Evolutionary conservation across 2,329 filamentous ascomycete genomes (phyloP).

Genomic region (Chrysosporium queenslandicum): DNA sequence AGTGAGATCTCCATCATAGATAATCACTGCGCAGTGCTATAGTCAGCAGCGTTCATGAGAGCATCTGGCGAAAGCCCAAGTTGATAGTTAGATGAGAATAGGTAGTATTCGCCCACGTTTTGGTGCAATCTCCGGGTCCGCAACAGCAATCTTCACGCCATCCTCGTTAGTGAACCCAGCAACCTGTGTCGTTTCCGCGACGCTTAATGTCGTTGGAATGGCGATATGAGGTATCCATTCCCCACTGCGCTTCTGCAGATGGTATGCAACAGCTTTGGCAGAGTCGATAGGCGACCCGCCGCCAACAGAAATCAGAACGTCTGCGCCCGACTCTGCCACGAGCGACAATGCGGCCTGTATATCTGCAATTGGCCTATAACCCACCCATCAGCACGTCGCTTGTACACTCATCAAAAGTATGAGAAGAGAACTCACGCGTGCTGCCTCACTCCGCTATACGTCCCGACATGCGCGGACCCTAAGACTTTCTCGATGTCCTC

Average conservation of each 20-base stretch:
- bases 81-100: too few species aligned
- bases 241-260: conserved; percentile 12
- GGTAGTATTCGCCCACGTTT: too few species aligned
- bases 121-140: conserved; percentile 20
- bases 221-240: conserved; percentile 15
- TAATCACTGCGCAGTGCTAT: conserved; percentile 1
- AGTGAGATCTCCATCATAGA: conserved; percentile 13
- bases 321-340: conserved; percentile 10
- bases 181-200: conserved; percentile 15
- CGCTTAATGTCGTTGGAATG: conserved; percentile 16
- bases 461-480: conserved; percentile 11
- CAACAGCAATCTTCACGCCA: conserved; percentile 16
- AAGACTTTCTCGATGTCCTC: conserved; percentile 11
- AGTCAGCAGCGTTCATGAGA: background rate
- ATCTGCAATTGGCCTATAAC: conserved; percentile 13
- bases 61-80: background rate
- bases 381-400: background rate
- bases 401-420: background rate
- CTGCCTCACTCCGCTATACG: conserved; percentile 14
- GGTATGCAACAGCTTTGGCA: conserved; percentile 14
- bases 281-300: conserved; percentile 17
- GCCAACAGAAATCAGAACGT: conserved; percentile 15
- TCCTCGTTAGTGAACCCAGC: conserved; percentile 15
- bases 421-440: conserved; percentile 11
- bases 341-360: conserved; percentile 10